Evolutionary conservation across 345 rosid species (phyloP), one percentile per base, ranked within the genome.

Genomic region (Iberis pinnata): DNA sequence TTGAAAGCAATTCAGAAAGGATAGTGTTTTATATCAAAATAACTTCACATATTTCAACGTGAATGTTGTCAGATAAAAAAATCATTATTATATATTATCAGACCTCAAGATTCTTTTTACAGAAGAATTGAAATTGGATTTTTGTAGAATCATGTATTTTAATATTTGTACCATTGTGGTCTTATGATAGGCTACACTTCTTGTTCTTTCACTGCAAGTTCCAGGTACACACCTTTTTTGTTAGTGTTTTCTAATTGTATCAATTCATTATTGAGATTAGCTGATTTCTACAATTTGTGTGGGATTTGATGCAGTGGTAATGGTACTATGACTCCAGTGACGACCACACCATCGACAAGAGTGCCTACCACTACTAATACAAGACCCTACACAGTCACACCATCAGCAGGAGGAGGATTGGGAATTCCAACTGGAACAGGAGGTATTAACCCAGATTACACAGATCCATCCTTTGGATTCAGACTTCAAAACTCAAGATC

Each of bases 301-400:
- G n/a, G n/a, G n/a, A n/a, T n/a, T n/a, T n/a, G n/a, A 50, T 58
- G 41, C 18, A 58, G 60, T 67, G 65, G 65, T 9, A 60, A 37
- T 43, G 71, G 71, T 43, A 67, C 71, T 12, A 58, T 49, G 20
- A 67, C 65, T 4, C 65, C 71, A 45, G 71, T 67, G 56, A 67
- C 71, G 56, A 67, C 71, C 17, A 59, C 71, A 52, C 71, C 71
- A n/a, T 58, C 65, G 18, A 67, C 71, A 20, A 45, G 71, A 43
- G 39, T 67, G 49, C 71, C 71, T 39, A 67, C 71, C 3, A 67
- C 71, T 20, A 67, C 71, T 10, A 67, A 59, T 17, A 67, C 65
- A 43, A 60, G 71, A 60, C 71, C 71, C 12, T 59, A 67, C 71
- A 4, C 43, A 32, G 44, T 48, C 4, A 64, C 62, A 49, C 69